Evolutionary conservation across 495 filamentous ascomycete species (phyloP), one percentile per base, ranked within the genome.

Genomic region (Trichoderma asperelloides): DNA sequence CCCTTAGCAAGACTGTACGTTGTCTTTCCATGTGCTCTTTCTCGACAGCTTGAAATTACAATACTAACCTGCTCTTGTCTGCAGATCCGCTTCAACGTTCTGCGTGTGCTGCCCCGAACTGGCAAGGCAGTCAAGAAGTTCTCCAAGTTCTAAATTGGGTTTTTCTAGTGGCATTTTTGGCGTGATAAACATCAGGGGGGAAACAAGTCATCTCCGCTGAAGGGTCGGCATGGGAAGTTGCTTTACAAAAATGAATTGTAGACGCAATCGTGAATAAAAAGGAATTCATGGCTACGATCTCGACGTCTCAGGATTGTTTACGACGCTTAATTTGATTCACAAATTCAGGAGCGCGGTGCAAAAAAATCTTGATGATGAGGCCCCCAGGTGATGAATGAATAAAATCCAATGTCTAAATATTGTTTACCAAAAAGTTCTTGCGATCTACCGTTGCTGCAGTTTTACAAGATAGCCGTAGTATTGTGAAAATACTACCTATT

Each of bases 31-130:
- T 7, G 33, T 7, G 33, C 33, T 16, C 9, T 30, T 15, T 9
- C 11, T 12, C 55, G 55, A 60, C 28, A 12, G 3, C 39, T 30
- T 30, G 15, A 12, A 0, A 18, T 3, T 13, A 23, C 28, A 40
- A 67, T 67, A 64, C 73, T 76, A 63, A 76, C 65, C 12, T 16
- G 55, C 49, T 67, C 47, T 3, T 3, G 60, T 43, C 60, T 25
- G 57, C 67, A 97, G 93, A 91, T 98, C 72, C 95, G 95, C 72
- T 99, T 99, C 91, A 99, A 99, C 85, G 90, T 94, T 75, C 90
- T 98, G 75, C 92, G 94, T 75, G 95, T 98, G 69, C 89, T 97
- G 74, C 95, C 95, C 77, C 87, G 91, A 78, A 96, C 93, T 70
- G 93, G 94, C 79, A 96, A 98, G 88, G 85, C 87, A 70, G 92